Evolutionary conservation across 768 basidiomycete species (phyloP), one percentile per base, ranked within the genome.

Genomic region (Rhizopogon roseolus): DNA sequence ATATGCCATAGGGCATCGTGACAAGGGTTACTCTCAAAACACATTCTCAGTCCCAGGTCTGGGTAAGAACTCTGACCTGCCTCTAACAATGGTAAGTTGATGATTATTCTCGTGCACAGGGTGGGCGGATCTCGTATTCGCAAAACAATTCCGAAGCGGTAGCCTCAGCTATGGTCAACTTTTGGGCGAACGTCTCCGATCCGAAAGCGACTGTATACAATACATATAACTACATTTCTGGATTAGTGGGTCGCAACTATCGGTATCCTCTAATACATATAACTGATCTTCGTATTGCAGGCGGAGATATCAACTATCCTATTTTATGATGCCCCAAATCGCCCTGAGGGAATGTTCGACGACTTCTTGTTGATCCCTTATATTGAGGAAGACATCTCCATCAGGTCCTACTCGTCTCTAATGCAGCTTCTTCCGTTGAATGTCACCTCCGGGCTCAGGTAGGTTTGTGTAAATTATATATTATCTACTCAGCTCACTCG

Each of bases 11-110:
- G 76, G 85, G 85, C 0, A 79, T 86, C 25, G 81, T 85, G 29
- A 85, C 81, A 0, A 71, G 67, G 50, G 80, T 86, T 64, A 81
- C 76, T 0, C 55, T 86, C 27, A 76, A 76, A 57, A 71, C 80
- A 0, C 75, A 74, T 62, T 77, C 82, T 17, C 81, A 83, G 63
- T 66, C 69, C 0, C 60, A 76, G 64, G 77, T 86, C 53, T 86
- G 81, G 84, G 83, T 85, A 65, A n/a, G 76, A 52, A 13, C 40
- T 49, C 5, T 4, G 5, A 7, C 44, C n/a, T n/a, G 17, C 28
- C 25, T 29, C 22, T 22, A 22, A 22, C 22, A 29, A 29, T 1
- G 28, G 6, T 13, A 13, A 9, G 1, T 6, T 17, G 28, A 29
- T n/a, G 7, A 52, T 17, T 6, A 52, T 22, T 2, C 17, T 7